phyloP scores from a whole-genome alignment of 352 stramenopile species.

The Phytophthora multivora region DNA sequence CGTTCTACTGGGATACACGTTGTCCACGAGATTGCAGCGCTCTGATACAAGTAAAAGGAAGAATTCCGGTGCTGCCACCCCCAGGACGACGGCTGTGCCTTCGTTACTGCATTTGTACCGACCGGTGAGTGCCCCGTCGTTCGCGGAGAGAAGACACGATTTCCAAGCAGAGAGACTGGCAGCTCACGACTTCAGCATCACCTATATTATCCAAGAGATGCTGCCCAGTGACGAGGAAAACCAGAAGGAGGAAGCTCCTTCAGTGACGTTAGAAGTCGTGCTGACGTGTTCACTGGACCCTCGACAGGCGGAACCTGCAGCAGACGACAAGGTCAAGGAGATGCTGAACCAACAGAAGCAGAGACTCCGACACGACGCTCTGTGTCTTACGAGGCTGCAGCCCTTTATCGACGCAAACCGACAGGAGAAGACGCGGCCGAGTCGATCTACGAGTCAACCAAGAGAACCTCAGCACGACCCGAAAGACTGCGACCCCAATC shows the following conservation, averaged over 20 bases:
- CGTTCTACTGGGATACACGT: slow-evolving; percentile 66
- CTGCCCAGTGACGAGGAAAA: background rate
- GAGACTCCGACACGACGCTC: slow-evolving; percentile 53
- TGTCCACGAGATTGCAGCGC: slow-evolving; percentile 62
- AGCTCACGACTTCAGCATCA: slow-evolving; percentile 58
- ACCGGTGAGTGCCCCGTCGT: slow-evolving; percentile 40
- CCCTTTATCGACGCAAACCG: slow-evolving; percentile 54
- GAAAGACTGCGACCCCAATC: slow-evolving; percentile 35
- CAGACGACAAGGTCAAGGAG: slow-evolving; percentile 33
- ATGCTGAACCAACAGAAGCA: slow-evolving; percentile 40
- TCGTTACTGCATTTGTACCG: slow-evolving; percentile 73
- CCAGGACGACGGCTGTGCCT: slow-evolving; percentile 33
- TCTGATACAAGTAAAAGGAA: slow-evolving; percentile 52
- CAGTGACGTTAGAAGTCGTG: slow-evolving; percentile 68
- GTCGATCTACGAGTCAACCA: background rate
- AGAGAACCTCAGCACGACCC: slow-evolving; percentile 26
- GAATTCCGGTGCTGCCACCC: slow-evolving; percentile 1
- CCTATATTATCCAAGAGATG: slow-evolving; percentile 73
- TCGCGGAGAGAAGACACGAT: slow-evolving; percentile 41
- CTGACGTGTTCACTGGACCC: slow-evolving; percentile 50
- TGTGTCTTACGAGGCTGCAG: slow-evolving; percentile 63
- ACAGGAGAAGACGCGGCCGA: slow-evolving; percentile 32
- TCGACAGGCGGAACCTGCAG: background rate
- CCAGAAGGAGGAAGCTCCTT: slow-evolving; percentile 12
- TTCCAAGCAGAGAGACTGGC: slow-evolving; percentile 47